Base-by-base conservation (phyloP, 345 rosid species). In the Gynandropsis gynandra region DNA sequence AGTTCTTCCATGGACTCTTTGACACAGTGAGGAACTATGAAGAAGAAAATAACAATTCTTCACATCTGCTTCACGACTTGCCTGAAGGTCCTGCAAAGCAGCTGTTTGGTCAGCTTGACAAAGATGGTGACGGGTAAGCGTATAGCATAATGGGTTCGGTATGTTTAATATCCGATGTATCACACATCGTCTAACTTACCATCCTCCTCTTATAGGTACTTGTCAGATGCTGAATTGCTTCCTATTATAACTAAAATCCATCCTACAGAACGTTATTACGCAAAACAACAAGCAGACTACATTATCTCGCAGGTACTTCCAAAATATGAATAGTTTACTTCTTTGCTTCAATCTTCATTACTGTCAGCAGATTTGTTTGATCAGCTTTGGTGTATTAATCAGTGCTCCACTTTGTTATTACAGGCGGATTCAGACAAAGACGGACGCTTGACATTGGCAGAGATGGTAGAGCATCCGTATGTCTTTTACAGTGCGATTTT, bases 371-470 rank as follows among this genome's bases (percentile, higher is more conserved):
- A 2, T 2, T 2, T 24, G 29, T 24, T 24, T 5, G n/a, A 2
- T 24, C 29, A 24, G 29, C 29, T 24, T 13, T 4, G 7, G 9
- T 49, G 32, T 37, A 24, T 24, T 24, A 5, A 24, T 24, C 29
- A 2, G 29, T 24, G 2, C 4, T n/a, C n/a, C n/a, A n/a, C n/a
- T 24, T 24, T 24, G 4, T 5, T 49, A 20, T 15, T 69, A 52
- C 89, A 93, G 99, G 97, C 99, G 11, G 99, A 93, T 68, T 48
- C 72, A 27, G 74, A 93, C 63, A 81, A 93, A 72, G 95, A 93
- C 64, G 85, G 95, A n/a, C 79, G 65, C 13, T 73, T 93, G 42
- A 74, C 89, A 50, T 64, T 93, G 72, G 33, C 40, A 10, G 99
- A 93, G 82, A 88, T 85, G 95, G 77, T 83, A 42, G 95, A 85